Evolutionary conservation across 2,329 filamentous ascomycete genomes (phyloP), one percentile per base, ranked within the genome.

Genomic region (Fusarium equiseti): DNA sequence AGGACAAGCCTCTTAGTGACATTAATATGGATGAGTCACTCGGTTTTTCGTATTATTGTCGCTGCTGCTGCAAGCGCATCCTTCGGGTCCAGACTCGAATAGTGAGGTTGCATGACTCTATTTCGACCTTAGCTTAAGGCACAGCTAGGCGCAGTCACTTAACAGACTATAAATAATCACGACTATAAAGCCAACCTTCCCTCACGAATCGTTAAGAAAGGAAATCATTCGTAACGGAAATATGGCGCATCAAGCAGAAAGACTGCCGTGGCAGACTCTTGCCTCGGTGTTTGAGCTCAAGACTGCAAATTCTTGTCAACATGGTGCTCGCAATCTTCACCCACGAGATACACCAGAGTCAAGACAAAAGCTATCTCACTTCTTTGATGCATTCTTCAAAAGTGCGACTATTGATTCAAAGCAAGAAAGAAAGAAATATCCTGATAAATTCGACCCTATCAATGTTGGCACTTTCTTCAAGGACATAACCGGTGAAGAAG

Each of bases 201-300:
- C 8, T 32, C 18, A 6, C 27, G 3, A 18, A 8, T 12, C 3
- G 7, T 35, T 16, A 9, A 3, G 9, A 18, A 8, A 5, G 0
- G 7, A 7, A 27, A 11, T 24, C 20, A 12, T 5, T 26, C 4
- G 3, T 16, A 32, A 16, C 12, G 12, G 22, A 8, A 26, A 29
- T 10, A 70, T 72, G 68, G 58, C 61, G 3, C 61, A 67, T 16
- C 58, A 72, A 29, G 26, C 58, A 20, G 52, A 59, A 6, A 55
- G 32, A 12, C 31, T 72, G 4, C 68, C 65, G 8, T 72, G 68
- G 68, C 50, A 53, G 4, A 8, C 26, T n/a, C 31, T 72, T 26
- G 60, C 64, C 2, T 62, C 69, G 6, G 45, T 56, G 1, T 44
- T 72, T 12, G 45, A 72, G 42, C 22, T 72, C 7, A 57, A 24